phyloP scores from a whole-genome alignment of 305 asterid genomes.

The Fraxinus latifolia region DNA sequence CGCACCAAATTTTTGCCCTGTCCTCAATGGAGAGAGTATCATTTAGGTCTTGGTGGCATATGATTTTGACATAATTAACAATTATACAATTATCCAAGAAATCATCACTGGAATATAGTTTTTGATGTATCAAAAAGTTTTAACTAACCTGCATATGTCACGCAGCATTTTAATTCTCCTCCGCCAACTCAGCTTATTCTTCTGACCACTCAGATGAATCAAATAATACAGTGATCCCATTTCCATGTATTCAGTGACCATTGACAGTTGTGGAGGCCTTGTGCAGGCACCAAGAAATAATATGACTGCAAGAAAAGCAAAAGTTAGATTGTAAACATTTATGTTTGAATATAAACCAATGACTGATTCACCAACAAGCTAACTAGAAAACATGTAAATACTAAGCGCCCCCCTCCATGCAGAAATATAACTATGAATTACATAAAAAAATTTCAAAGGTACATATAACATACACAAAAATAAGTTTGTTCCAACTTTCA shows the following conservation, averaged over 20 bases:
- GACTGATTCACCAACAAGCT: not conserved
- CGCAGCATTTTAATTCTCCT: slow-evolving; percentile 90
- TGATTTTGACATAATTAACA: not conserved
- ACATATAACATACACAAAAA: not conserved
- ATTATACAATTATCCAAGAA: not conserved
- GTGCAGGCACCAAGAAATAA: slow-evolving; percentile 98
- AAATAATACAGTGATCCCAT: slow-evolving; percentile 84
- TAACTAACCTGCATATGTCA: slow-evolving; percentile 91
- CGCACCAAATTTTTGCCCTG: not conserved
- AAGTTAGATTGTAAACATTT: slow-evolving; percentile 14
- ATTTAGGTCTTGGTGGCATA: not conserved
- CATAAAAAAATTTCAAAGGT: not conserved
- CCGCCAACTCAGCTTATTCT: slow-evolving; percentile 84
- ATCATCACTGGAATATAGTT: not conserved
- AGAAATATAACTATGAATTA: not conserved
- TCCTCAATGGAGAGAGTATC: not conserved
- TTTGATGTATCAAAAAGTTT: not conserved
- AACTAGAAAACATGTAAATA: not conserved
- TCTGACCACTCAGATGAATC: slow-evolving; percentile 93
- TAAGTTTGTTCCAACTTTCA: not conserved
- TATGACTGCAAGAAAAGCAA: slow-evolving; percentile 67
- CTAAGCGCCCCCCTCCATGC: not conserved
- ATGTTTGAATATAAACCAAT: not conserved
- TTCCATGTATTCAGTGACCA: slow-evolving; percentile 98
- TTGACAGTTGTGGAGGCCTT: slow-evolving; percentile 84